A percentile compares a stretch with the other conserved stretches of the same genome.
These are phyloP conservation scores for Salicornia ramosissima DNA, from an alignment of 148 eudicot species.

Conservation along the genomic window DNA sequence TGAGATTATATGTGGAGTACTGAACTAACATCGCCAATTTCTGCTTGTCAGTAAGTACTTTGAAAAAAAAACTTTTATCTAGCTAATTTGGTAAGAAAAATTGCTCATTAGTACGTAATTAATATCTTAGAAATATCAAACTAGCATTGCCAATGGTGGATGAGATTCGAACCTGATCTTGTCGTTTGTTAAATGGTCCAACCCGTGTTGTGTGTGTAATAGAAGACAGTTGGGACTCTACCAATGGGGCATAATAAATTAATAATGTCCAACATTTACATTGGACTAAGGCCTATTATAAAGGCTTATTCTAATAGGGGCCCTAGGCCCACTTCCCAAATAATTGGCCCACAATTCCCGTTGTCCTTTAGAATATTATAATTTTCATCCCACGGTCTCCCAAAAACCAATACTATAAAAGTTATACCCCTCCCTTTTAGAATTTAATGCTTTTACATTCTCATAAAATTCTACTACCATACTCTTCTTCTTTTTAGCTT, in stretches of 20 bases:
- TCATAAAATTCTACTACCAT: background rate
- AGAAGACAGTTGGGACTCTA: slow-evolving; percentile 1
- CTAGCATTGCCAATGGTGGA: background rate
- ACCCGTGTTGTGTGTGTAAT: background rate
- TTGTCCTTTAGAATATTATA: background rate
- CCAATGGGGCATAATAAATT: too few relatives aligned
- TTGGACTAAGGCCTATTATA: background rate
- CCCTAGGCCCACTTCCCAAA: slow-evolving; percentile 8
- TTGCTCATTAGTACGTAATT: too few relatives aligned
- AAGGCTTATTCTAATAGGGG: slow-evolving; percentile 3
- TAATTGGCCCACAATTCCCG: slow-evolving; percentile 17
- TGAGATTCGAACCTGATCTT: too few relatives aligned
- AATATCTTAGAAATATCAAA: too few relatives aligned
- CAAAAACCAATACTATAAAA: background rate
- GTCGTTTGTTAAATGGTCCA: background rate
- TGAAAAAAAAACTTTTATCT: too few relatives aligned
- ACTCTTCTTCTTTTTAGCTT: background rate
- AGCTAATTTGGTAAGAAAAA: too few relatives aligned
- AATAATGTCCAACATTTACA: slow-evolving; percentile 3
- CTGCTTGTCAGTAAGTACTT: too few relatives aligned
- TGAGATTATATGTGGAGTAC: too few relatives aligned
- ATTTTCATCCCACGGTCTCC: background rate
- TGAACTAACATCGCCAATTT: too few relatives aligned
- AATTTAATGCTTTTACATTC: background rate
- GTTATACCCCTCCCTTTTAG: background rate